These are phyloP conservation scores for Mycena epipterygia DNA, from an alignment of 768 basidiomycete genomes.

Conservation along the genomic window DNA sequence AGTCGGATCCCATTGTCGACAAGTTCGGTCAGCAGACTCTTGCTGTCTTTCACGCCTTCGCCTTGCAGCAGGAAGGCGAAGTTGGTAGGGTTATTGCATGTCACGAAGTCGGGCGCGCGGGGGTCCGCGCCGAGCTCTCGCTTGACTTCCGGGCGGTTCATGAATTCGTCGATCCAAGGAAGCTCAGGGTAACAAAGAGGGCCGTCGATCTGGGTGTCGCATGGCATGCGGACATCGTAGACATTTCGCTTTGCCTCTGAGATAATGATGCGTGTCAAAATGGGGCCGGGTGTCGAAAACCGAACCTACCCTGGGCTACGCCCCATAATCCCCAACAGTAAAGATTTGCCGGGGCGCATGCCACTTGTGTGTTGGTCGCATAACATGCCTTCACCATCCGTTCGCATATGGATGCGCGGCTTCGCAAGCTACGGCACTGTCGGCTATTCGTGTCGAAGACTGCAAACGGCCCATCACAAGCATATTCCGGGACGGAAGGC, in stretches of 20 bases:
- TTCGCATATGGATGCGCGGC: slow-evolving; percentile 22
- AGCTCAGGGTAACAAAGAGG: slow-evolving; percentile 66
- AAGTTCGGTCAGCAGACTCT: slow-evolving; percentile 81
- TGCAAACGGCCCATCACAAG: slow-evolving; percentile 16
- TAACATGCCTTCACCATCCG: slow-evolving; percentile 24
- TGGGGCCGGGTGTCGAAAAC: neutral
- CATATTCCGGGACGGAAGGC: slow-evolving; percentile 25
- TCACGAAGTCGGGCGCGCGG: slow-evolving; percentile 63
- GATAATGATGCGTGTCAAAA: neutral
- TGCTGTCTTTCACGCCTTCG: slow-evolving; percentile 88
- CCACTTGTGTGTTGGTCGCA: neutral
- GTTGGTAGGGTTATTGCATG: slow-evolving; percentile 85
- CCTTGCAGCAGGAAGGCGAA: slow-evolving; percentile 84
- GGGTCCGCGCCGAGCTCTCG: slow-evolving; percentile 81
- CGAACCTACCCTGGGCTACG: neutral
- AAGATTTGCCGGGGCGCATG: slow-evolving; percentile 16
- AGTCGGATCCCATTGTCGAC: slow-evolving; percentile 58
- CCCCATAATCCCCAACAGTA: slow-evolving; percentile 13
- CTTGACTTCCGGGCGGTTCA: slow-evolving; percentile 78
- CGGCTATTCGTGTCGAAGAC: slow-evolving; percentile 9
- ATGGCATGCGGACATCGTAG: slow-evolving; percentile 20
- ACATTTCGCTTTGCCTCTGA: slow-evolving; percentile 21
- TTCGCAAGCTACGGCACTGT: slow-evolving; percentile 13
- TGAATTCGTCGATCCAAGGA: slow-evolving; percentile 76
- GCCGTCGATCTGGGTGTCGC: neutral